A percentile compares a stretch with the other conserved stretches of the same genome.
phyloP scores from a whole-genome alignment of 305 asterid genomes.

The Fraxinus ornus region DNA sequence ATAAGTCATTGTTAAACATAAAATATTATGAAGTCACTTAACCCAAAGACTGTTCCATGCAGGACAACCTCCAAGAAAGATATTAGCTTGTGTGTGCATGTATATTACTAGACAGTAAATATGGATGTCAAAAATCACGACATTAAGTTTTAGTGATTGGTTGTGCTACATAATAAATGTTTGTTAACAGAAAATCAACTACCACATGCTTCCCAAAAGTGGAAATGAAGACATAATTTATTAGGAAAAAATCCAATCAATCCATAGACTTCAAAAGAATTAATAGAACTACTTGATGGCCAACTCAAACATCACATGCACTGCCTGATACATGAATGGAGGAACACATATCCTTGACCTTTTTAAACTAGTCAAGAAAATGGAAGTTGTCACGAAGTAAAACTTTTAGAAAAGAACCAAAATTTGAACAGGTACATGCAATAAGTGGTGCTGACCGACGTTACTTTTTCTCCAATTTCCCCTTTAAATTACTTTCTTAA shows the following conservation, averaged over 20 bases:
- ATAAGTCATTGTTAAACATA: background rate
- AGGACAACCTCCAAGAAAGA: background rate
- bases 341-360: background rate
- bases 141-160: background rate
- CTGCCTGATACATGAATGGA: background rate
- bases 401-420: background rate
- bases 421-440: background rate
- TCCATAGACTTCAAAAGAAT: background rate
- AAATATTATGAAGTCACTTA: background rate
- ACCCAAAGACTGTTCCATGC: background rate
- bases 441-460: background rate
- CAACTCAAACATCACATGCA: background rate
- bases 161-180: background rate
- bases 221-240: background rate
- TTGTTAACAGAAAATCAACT: background rate
- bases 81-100: background rate
- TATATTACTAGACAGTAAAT: background rate
- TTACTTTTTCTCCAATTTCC: background rate
- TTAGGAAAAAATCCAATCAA: background rate
- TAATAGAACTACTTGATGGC: background rate
- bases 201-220: background rate
- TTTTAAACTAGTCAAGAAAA: background rate
- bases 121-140: background rate
- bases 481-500: background rate
- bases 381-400: background rate